Conservation (phyloP, 257 asterid species). For the Solanum rostratum region DNA sequence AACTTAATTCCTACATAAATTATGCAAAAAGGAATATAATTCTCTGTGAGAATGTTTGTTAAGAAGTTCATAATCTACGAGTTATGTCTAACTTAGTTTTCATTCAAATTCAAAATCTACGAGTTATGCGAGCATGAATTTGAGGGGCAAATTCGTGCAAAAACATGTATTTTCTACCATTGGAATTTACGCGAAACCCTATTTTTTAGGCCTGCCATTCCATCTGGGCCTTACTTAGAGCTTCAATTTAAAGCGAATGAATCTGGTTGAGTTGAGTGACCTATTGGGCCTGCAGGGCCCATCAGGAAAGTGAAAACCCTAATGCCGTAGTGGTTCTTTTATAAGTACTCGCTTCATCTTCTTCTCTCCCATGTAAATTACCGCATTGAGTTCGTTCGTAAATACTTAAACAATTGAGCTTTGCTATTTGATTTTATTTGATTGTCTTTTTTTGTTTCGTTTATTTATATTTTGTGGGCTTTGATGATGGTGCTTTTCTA, state of each 20-base stretch:
- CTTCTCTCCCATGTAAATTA: neutral
- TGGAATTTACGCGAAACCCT: too few species aligned
- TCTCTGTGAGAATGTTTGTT: too few species aligned
- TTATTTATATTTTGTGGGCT: neutral
- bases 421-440: neutral
- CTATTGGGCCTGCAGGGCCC: neutral
- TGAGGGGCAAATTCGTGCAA: too few species aligned
- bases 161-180: too few species aligned
- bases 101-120: too few species aligned
- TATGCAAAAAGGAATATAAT: too few species aligned
- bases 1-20: too few species aligned
- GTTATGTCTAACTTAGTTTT: too few species aligned
- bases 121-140: too few species aligned
- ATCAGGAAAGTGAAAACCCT: neutral
- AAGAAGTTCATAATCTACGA: too few species aligned
- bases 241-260: neutral
- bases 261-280: neutral
- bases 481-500: conserved; percentile 44
- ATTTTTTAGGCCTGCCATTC: too few species aligned
- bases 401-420: neutral
- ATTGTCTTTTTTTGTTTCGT: neutral
- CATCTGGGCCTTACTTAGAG: neutral
- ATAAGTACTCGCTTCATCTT: neutral
- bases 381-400: neutral
- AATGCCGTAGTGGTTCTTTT: neutral